Conservation (phyloP, 768 basidiomycete species). For the Leccinum barrowsii region DNA sequence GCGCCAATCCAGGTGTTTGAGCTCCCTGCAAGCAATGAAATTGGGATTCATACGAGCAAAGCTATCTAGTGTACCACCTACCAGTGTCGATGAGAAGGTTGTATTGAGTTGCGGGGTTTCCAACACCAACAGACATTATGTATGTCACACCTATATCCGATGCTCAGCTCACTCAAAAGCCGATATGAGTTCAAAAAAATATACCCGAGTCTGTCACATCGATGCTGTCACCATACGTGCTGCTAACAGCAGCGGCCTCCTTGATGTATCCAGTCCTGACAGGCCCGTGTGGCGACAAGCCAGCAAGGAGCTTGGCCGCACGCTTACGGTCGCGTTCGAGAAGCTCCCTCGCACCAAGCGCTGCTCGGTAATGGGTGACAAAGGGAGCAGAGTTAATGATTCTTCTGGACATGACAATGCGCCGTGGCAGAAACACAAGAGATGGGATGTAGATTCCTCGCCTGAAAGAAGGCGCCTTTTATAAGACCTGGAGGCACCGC, state of each 20-base stretch:
- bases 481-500: constrained; percentile 11
- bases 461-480: constrained; percentile 9
- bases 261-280: constrained; percentile 21
- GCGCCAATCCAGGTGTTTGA: constrained; percentile 61
- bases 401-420: constrained; percentile 34
- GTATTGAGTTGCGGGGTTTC: constrained; percentile 46
- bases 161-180: background rate
- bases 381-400: constrained; percentile 41
- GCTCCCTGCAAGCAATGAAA: constrained; percentile 29
- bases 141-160: constrained; percentile 45
- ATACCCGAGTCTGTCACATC: constrained; percentile 55
- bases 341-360: constrained; percentile 43
- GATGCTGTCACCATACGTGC: constrained; percentile 31
- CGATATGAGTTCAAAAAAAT: background rate
- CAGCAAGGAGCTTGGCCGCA: constrained; percentile 52
- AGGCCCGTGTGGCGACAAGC: constrained; percentile 54
- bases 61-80: constrained; percentile 14
- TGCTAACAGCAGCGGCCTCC: constrained; percentile 12
- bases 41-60: background rate
- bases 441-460: background rate
- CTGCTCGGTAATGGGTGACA: constrained; percentile 37
- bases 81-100: constrained; percentile 59
- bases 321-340: constrained; percentile 52
- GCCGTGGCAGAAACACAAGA: background rate
- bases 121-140: constrained; percentile 49